phyloP scores from a whole-genome alignment of 495 filamentous ascomycete species.

The Ascobolus immersus region DNA sequence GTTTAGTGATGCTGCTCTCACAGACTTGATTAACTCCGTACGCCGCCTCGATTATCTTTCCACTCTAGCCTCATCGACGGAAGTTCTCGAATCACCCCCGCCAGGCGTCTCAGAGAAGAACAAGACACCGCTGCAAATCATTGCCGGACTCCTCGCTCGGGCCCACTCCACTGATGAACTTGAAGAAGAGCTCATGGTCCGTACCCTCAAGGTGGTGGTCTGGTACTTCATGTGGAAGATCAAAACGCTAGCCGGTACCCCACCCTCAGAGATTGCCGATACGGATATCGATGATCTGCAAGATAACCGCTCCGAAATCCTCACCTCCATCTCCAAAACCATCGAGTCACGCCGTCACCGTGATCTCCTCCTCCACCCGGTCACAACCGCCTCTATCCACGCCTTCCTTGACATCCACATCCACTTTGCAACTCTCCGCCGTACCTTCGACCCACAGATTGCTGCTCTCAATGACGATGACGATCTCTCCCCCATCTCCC shows the following conservation, averaged over 20 bases:
- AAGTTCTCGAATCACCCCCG: slow-evolving; percentile 37
- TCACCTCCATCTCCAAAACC: slow-evolving; percentile 21
- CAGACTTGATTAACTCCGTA: slow-evolving; percentile 51
- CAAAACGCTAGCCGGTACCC: slow-evolving; percentile 20
- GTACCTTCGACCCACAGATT: slow-evolving; percentile 17
- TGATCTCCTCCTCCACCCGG: slow-evolving; percentile 28
- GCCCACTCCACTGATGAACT: slow-evolving; percentile 37
- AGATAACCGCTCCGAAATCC: slow-evolving; percentile 21
- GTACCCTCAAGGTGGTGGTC: slow-evolving; percentile 42
- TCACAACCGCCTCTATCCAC: slow-evolving; percentile 49
- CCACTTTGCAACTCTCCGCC: slow-evolving; percentile 48
- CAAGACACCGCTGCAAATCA: slow-evolving; percentile 32
- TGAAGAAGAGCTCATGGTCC: slow-evolving; percentile 49
- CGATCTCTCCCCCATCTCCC: slow-evolving; percentile 36
- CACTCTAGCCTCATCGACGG: slow-evolving; percentile 49
- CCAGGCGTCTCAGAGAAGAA: slow-evolving; percentile 12
- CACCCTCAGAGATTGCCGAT: slow-evolving; percentile 21
- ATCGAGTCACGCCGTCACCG: slow-evolving; percentile 24
- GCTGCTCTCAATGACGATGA: slow-evolving; percentile 6
- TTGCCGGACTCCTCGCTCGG: slow-evolving; percentile 41
- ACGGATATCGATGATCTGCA: slow-evolving; percentile 31
- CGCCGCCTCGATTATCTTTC: slow-evolving; percentile 60
- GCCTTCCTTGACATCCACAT: slow-evolving; percentile 55
- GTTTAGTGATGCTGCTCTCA: slow-evolving; percentile 33
- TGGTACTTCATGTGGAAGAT: slow-evolving; percentile 96